Conservation (phyloP, 1,139 yeast species). For the Yamadazyma taylorii region DNA sequence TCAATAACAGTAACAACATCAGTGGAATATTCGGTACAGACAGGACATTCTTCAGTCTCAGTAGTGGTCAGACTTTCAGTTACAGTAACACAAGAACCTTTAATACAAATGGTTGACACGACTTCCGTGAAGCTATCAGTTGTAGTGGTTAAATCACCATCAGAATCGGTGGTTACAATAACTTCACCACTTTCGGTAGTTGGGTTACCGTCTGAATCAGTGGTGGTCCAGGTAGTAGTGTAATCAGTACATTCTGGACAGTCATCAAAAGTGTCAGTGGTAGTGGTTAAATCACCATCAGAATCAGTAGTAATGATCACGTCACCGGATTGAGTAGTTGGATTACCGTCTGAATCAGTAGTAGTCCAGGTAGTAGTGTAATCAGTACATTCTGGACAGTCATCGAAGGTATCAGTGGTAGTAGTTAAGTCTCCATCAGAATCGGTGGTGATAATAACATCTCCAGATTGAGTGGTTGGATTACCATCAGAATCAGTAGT, state of each 20-base stretch:
- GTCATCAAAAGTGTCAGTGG: conserved; percentile 9
- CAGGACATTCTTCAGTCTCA: conserved; percentile 5
- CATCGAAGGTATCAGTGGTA: conserved; percentile 10
- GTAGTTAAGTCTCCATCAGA: conserved; percentile 10
- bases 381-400: conserved; percentile 3
- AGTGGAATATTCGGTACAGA: conserved; percentile 7
- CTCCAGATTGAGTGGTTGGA: conserved; percentile 10
- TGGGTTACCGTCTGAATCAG: conserved; percentile 7
- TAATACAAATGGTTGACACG: conserved; percentile 4
- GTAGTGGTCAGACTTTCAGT: conserved; percentile 2
- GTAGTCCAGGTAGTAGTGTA: conserved; percentile 2
- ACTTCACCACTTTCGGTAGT: conserved; percentile 9
- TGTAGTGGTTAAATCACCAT: conserved; percentile 9
- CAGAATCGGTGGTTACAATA: conserved; percentile 12
- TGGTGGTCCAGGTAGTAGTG: conserved; percentile 5
- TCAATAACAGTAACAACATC: conserved; percentile 9
- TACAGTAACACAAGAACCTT: conserved; percentile 5
- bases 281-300: conserved; percentile 11
- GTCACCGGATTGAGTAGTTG: conserved; percentile 3
- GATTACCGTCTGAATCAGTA: conserved; percentile 2
- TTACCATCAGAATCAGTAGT: conserved; percentile 16
- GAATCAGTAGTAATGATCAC: conserved; percentile 10
- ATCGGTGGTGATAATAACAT: conserved; percentile 13
- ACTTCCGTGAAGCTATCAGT: conserved; percentile 6
- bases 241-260: conserved; percentile 8